Evolutionary conservation across 352 stramenopile species (phyloP), one percentile per base, ranked within the genome.

Genomic region (Globisporangium polare): DNA sequence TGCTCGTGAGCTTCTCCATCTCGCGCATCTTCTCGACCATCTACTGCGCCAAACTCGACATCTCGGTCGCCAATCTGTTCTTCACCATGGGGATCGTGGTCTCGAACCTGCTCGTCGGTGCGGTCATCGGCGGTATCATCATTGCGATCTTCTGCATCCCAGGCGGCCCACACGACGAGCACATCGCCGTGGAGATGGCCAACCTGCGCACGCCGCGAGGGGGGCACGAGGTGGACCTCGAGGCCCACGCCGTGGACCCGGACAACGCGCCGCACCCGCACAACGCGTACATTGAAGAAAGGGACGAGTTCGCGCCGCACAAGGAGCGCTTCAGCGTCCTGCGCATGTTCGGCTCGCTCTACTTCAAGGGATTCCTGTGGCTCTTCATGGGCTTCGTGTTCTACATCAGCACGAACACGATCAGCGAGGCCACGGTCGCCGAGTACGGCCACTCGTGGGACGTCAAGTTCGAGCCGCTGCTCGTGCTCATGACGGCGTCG

Each of bases 1-100:
- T 90, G 54, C 72, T 90, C 22, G 65, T 90, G 17, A 86, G 77
- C 3, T 90, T 90, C 60, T 88, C 78, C 2, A 60, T 90, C 47
- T 76, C 81, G 37, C 73, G 81, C 33, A 82, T 90, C 37, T 58
- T 89, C 5, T 81, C 71, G 50, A 83, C 78, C 15, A 73, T 86
- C 31, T 79, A 87, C 68, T 90, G 81, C 58, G 74, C 77, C 9
- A 68, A 89, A 18, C 54, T 88, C 24, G 55, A 78, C 26, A 64
- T 88, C 2, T 83, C 78, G 2, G 53, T 82, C 13, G 68, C 53
- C 26, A 89, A 87, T 26, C 31, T 90, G 9, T 35, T 86, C 26
- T 88, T 83, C 66, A 88, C 78, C 4, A 54, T 86, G 43, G 64
- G 62, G 10, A 69, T 90, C 51, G 77, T 90, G 12, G 46, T 74